These are phyloP conservation scores for Prinsepia uniflora DNA, from an alignment of 306 rosid genomes.

Conservation along the genomic window DNA sequence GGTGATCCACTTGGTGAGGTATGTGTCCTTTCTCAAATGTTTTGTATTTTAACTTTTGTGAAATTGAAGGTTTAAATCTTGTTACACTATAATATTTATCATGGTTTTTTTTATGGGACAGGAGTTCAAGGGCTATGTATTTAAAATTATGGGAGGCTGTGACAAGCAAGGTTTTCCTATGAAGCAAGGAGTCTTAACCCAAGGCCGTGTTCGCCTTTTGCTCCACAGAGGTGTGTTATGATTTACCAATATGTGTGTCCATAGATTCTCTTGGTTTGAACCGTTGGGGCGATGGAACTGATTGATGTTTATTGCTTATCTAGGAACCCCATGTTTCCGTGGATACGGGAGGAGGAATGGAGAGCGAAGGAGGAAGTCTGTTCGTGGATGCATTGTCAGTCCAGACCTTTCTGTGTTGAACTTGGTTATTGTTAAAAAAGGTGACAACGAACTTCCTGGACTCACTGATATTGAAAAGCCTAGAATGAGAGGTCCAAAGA, in stretches of 20 bases:
- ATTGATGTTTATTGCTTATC: not conserved
- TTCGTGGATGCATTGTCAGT: constrained; percentile 48
- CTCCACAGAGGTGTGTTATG: constrained; percentile 35
- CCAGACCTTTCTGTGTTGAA: constrained; percentile 50
- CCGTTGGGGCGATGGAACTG: not conserved
- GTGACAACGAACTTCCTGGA: constrained; percentile 45
- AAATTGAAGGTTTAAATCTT: not conserved
- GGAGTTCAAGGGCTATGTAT: constrained; percentile 45
- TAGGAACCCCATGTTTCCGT: constrained; percentile 47
- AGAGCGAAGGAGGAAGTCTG: constrained; percentile 49
- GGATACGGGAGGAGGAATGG: constrained; percentile 47
- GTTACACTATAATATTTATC: not conserved
- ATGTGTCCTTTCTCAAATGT: not conserved
- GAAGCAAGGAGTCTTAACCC: constrained; percentile 52
- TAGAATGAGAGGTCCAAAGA: constrained; percentile 54
- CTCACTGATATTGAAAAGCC: constrained; percentile 48
- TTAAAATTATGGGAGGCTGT: constrained; percentile 50
- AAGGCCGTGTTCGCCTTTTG: constrained; percentile 45
- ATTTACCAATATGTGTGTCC: not conserved
- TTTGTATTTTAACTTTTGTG: not conserved
- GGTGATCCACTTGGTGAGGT: constrained; percentile 43
- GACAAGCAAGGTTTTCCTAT: constrained; percentile 54
- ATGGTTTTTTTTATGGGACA: constrained; percentile 1
- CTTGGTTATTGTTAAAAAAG: constrained; percentile 50
- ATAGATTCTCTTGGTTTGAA: not conserved